Base-by-base conservation (phyloP, 176 grass and related monocot species). In the Coix lacrymajobi region DNA sequence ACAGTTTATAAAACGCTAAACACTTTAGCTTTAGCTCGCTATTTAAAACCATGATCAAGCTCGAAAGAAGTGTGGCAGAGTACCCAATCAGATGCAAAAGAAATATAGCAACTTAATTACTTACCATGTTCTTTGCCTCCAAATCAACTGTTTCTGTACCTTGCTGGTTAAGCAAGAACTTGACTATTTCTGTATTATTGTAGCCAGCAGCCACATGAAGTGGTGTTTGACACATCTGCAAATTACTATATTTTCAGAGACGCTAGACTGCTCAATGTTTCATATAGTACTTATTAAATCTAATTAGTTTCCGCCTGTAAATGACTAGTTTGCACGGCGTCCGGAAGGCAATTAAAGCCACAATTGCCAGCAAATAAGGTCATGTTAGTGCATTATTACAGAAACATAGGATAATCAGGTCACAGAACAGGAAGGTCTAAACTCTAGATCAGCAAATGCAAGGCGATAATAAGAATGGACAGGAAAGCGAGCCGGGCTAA, bases 61-160 rank as follows among this genome's bases (percentile, higher is more conserved):
- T n/a, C n/a, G 40, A 57, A 41, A 72, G 36, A 74, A 57, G n/a
- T 37, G 11, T 74, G 31, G 15, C 46, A 61, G 17, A 69, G 39
- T 40, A 78, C 57, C 12, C 15, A 30, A 89, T 77, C 66, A 77
- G 44, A 72, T 61, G 20, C 32, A 77, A 73, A 83, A 75, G 20
- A 79, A 79, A 83, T 72, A 62, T 62, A 48, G 67, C 43, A 57
- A 52, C 63, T 82, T 22, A 83, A 33, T 62, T 90, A 98, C 96
- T 62, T 90, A 98, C 96, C 93, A 92, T 98, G 74, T 98, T 98
- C 83, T 81, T 98, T 75, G 89, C 87, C 80, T 98, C 96, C 76
- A 96, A 25, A 85, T 96, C 92, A 64, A 90, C 71, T 20, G 57
- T 76, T 63, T 93, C 91, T 52, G 72, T 7, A 45, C 89, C 87